Conservation (phyloP, 306 rosid species). For the Cucumis cinereus region DNA sequence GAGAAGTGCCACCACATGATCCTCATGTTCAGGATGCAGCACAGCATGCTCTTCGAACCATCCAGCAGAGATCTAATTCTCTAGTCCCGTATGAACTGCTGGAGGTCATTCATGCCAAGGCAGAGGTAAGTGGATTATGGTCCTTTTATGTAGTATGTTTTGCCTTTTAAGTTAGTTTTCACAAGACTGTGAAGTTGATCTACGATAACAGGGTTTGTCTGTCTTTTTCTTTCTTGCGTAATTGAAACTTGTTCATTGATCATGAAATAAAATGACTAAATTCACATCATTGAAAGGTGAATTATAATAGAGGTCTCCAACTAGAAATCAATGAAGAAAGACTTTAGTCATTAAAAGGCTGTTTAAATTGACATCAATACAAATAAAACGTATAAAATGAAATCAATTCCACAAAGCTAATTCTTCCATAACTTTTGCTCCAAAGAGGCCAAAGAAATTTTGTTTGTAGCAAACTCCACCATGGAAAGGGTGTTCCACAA, state of each 20-base stretch:
- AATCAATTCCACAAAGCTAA: too few relatives aligned
- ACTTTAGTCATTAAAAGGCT: not conserved
- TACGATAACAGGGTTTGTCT: not conserved
- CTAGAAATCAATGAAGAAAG: not conserved
- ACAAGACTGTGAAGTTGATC: not conserved
- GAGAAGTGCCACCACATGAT: constrained; percentile 47
- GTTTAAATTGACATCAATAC: not conserved
- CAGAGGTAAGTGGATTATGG: constrained; percentile 42
- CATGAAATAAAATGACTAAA: not conserved
- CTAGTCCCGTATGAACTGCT: constrained; percentile 42
- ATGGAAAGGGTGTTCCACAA: too few relatives aligned
- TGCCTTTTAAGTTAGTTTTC: not conserved
- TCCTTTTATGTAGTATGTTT: not conserved
- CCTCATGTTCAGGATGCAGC: constrained; percentile 75
- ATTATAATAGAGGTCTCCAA: not conserved
- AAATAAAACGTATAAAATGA: not conserved
- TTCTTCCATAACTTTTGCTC: too few relatives aligned
- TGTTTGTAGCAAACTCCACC: too few relatives aligned
- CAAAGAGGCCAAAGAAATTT: too few relatives aligned
- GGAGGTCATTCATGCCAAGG: constrained; percentile 61
- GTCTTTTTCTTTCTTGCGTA: not conserved
- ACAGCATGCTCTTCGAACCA: constrained; percentile 46
- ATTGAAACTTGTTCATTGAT: not conserved
- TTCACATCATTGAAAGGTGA: not conserved
- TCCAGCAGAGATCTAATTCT: constrained; percentile 72